Conservation (phyloP, 2,329 filamentous ascomycete species). For the Macrophomina phaseolina region DNA sequence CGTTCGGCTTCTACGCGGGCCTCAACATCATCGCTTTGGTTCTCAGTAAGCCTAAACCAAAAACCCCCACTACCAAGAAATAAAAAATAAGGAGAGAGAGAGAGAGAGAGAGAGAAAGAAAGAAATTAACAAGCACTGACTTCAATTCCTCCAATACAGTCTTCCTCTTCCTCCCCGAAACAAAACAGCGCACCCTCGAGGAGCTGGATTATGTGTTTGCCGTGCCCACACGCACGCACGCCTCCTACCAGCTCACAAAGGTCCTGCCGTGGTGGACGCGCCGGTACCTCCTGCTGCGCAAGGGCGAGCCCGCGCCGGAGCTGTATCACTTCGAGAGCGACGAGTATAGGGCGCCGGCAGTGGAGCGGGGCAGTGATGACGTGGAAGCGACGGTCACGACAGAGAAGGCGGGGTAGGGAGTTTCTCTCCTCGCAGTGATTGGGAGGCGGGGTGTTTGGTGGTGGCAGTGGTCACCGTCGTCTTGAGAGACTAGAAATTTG, state of each 20-base stretch:
- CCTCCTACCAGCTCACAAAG: constrained; percentile 47
- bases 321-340: constrained; percentile 47
- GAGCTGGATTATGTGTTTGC: constrained; percentile 59
- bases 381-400: neutral
- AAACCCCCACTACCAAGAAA: constrained; percentile 47
- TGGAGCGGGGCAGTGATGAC: neutral
- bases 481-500: too few species aligned
- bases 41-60: constrained; percentile 50
- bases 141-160: constrained; percentile 49
- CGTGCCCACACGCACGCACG: constrained; percentile 49
- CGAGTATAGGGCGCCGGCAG: neutral
- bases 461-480: too few species aligned
- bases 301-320: constrained; percentile 38
- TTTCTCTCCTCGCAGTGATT: neutral
- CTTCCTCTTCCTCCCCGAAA: constrained; percentile 62
- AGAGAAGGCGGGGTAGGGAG: neutral
- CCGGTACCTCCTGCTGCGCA: constrained; percentile 48
- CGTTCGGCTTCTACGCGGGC: constrained; percentile 66
- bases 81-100: too few species aligned
- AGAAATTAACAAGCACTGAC: constrained; percentile 45
- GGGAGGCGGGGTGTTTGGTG: neutral
- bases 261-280: constrained; percentile 55
- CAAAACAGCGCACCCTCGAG: constrained; percentile 56
- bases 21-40: constrained; percentile 67
- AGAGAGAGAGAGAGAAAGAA: too few species aligned